phyloP scores from a whole-genome alignment of 2,329 filamentous ascomycete species.

The Aplosporella prunicola region DNA sequence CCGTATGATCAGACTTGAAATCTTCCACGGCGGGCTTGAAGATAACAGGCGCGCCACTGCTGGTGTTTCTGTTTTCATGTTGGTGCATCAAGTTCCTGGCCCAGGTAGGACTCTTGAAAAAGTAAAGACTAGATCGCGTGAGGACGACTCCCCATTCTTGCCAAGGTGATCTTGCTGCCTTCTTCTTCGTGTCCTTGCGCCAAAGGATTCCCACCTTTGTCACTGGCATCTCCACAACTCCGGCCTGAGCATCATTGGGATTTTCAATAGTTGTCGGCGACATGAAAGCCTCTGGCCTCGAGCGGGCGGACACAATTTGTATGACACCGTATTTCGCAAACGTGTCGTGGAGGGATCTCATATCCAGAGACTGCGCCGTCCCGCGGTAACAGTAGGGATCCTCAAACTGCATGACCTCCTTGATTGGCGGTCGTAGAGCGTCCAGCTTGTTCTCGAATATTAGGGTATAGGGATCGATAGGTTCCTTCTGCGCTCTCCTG shows the following conservation, averaged over 20 bases:
- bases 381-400: constrained; percentile 86
- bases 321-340: constrained; percentile 88
- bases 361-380: constrained; percentile 63
- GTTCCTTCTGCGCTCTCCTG: constrained; percentile 63
- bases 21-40: constrained; percentile 85
- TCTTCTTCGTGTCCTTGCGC: constrained; percentile 90
- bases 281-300: constrained; percentile 91
- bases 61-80: constrained; percentile 70
- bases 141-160: constrained; percentile 97
- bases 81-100: constrained; percentile 85
- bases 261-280: constrained; percentile 76
- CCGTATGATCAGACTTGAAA: constrained; percentile 87
- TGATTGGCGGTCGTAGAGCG: constrained; percentile 70
- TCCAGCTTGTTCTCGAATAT: constrained; percentile 88
- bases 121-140: constrained; percentile 92
- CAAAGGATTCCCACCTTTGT: constrained; percentile 92
- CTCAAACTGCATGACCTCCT: constrained; percentile 85
- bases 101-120: constrained; percentile 91
- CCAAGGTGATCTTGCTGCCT: constrained; percentile 91
- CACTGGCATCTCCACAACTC: constrained; percentile 93
- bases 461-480: constrained; percentile 88
- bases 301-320: constrained; percentile 90
- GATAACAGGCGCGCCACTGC: constrained; percentile 66
- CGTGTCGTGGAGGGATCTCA: constrained; percentile 72
- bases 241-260: constrained; percentile 76